Conservation (phyloP, 2,329 filamentous ascomycete genomes). For the Hypoxylon sp. region DNA sequence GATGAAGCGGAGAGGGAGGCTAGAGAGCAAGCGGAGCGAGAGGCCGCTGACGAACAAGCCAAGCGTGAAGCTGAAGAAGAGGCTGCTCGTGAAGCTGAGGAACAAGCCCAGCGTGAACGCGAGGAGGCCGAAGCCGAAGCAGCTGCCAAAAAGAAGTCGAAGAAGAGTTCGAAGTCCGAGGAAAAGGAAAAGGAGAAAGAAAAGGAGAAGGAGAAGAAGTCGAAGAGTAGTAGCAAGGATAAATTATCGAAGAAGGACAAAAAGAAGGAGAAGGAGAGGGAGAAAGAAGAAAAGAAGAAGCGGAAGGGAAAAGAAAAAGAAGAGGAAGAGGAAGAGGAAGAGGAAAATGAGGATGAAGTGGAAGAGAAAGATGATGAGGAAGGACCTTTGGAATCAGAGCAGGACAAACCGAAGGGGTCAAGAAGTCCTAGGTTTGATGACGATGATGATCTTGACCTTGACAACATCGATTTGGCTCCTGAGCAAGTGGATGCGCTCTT, state of each 20-base stretch:
- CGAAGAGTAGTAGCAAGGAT: slow-evolving; percentile 46
- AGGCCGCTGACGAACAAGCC: slow-evolving; percentile 34
- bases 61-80: slow-evolving; percentile 37
- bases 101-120: slow-evolving; percentile 41
- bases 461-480: slow-evolving; percentile 44
- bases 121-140: slow-evolving; percentile 47
- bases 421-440: too few species aligned
- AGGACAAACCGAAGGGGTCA: slow-evolving; percentile 17
- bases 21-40: slow-evolving; percentile 39
- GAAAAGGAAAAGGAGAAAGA: slow-evolving; percentile 45
- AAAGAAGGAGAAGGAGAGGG: slow-evolving; percentile 33
- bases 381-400: slow-evolving; percentile 18
- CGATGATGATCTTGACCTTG: slow-evolving; percentile 43
- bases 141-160: slow-evolving; percentile 52
- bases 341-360: slow-evolving; percentile 32
- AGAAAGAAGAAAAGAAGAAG: slow-evolving; percentile 38
- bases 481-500: slow-evolving; percentile 45
- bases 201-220: slow-evolving; percentile 41
- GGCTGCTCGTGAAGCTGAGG: slow-evolving; percentile 18
- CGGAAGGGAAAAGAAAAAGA: slow-evolving; percentile 46
- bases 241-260: slow-evolving; percentile 44
- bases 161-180: slow-evolving; percentile 50
- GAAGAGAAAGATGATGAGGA: slow-evolving; percentile 35
- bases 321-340: slow-evolving; percentile 27
- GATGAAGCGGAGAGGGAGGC: slow-evolving; percentile 43